Conservation (phyloP, 2,329 filamentous ascomycete genomes). For the Proliferodiscus dingleyae region DNA sequence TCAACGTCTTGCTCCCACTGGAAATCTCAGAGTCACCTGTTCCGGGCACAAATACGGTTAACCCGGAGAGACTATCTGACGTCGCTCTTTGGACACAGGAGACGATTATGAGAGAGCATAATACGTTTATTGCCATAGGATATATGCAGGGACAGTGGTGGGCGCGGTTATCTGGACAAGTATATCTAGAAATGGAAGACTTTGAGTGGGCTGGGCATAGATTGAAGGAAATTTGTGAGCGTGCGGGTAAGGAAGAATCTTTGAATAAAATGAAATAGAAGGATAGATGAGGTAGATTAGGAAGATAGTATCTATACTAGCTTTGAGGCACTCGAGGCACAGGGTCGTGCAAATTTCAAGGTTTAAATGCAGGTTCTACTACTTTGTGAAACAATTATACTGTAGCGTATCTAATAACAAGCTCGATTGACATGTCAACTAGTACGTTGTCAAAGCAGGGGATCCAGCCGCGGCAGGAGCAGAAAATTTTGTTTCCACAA, state of each 20-base stretch:
- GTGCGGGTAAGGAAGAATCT: slow-evolving; percentile 39
- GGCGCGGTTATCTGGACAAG: slow-evolving; percentile 71
- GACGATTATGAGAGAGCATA: slow-evolving; percentile 51
- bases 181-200: slow-evolving; percentile 76
- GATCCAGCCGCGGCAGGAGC: slow-evolving; percentile 40
- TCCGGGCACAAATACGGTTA: slow-evolving; percentile 14
- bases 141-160: slow-evolving; percentile 60
- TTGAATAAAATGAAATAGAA: neutral
- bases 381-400: neutral
- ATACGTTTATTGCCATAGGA: slow-evolving; percentile 67
- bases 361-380: neutral
- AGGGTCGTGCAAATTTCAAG: neutral
- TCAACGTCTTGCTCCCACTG: slow-evolving; percentile 70
- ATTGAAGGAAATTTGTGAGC: slow-evolving; percentile 43
- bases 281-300: neutral
- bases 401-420: too few species aligned
- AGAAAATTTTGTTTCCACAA: slow-evolving; percentile 55
- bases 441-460: slow-evolving; percentile 40
- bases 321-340: too few species aligned
- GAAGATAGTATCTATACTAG: too few species aligned
- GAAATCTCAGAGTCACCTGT: slow-evolving; percentile 25
- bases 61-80: slow-evolving; percentile 34
- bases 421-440: too few species aligned
- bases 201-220: slow-evolving; percentile 62
- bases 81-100: slow-evolving; percentile 55